phyloP scores from a whole-genome alignment of 148 eudicot species.

The Hydrangea macrophylla region DNA sequence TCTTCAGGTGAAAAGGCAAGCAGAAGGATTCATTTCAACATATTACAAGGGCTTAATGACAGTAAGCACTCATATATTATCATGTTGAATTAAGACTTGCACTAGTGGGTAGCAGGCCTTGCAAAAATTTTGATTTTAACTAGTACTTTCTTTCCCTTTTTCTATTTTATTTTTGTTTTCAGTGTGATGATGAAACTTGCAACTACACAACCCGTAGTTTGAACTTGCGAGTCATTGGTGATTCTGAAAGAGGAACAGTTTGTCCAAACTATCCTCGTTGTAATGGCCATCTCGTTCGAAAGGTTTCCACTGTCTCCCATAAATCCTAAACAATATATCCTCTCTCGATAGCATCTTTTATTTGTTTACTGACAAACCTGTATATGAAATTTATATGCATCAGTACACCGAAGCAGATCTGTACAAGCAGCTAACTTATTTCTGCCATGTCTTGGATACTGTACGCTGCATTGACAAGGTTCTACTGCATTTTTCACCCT shows the following conservation, averaged over 20 bases:
- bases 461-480: constrained; percentile 86
- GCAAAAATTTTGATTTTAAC: neutral
- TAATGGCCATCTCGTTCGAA: constrained; percentile 77
- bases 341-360: neutral
- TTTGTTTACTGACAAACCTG: constrained; percentile 2
- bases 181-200: constrained; percentile 99
- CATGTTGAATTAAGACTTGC: neutral
- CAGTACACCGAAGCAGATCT: constrained; percentile 88
- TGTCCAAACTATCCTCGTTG: constrained; percentile 97
- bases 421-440: constrained; percentile 86
- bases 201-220: constrained; percentile 78
- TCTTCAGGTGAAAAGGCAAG: constrained; percentile 80
- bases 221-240: constrained; percentile 82
- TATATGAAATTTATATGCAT: constrained; percentile 3
- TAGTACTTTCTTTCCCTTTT: too few species aligned
- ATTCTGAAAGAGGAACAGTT: constrained; percentile 88
- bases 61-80: constrained; percentile 37
- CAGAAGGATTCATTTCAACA: constrained; percentile 59
- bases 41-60: constrained; percentile 86
- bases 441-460: constrained; percentile 76
- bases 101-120: neutral
- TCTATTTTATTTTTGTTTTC: constrained; percentile 13
- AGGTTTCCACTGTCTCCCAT: constrained; percentile 41
- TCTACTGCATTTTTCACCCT: neutral
- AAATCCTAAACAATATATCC: neutral